Evolutionary conservation across 331 rosid species (phyloP).

Genomic region (Pyracantha coccinea): DNA sequence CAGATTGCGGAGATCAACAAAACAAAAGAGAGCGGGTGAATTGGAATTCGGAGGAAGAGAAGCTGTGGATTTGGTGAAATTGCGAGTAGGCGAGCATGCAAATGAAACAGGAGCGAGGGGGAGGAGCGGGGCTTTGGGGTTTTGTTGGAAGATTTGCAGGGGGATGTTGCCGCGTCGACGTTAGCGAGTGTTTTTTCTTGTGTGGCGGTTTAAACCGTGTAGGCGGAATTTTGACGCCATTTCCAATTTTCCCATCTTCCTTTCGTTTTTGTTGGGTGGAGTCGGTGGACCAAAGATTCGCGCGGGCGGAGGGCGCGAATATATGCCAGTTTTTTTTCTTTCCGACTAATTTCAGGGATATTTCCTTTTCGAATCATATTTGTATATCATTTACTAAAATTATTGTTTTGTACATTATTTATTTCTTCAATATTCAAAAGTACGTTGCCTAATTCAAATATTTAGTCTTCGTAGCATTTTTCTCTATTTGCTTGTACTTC

Average conservation of each 20-base stretch:
- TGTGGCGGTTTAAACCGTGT: background rate
- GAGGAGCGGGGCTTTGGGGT: background rate
- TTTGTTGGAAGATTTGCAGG: background rate
- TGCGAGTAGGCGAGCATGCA: background rate
- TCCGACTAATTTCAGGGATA: too few relatives aligned
- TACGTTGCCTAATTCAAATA: too few relatives aligned
- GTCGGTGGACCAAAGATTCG: background rate
- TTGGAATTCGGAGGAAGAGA: background rate
- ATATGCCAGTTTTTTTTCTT: too few relatives aligned
- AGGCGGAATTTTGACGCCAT: conserved; percentile 11
- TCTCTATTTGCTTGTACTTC: background rate
- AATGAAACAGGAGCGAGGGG: background rate
- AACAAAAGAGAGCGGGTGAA: background rate
- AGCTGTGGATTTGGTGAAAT: background rate
- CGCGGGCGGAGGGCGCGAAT: background rate
- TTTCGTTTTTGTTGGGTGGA: background rate
- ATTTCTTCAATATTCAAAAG: too few relatives aligned
- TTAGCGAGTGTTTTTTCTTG: background rate
- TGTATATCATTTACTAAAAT: too few relatives aligned
- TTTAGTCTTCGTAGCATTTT: too few relatives aligned
- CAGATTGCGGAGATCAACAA: background rate
- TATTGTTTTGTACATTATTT: too few relatives aligned
- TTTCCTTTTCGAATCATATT: too few relatives aligned
- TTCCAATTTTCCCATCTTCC: background rate
- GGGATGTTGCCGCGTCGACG: background rate